Base-by-base conservation (phyloP, 768 basidiomycete species). In the Stropharia rugosoannulata region DNA sequence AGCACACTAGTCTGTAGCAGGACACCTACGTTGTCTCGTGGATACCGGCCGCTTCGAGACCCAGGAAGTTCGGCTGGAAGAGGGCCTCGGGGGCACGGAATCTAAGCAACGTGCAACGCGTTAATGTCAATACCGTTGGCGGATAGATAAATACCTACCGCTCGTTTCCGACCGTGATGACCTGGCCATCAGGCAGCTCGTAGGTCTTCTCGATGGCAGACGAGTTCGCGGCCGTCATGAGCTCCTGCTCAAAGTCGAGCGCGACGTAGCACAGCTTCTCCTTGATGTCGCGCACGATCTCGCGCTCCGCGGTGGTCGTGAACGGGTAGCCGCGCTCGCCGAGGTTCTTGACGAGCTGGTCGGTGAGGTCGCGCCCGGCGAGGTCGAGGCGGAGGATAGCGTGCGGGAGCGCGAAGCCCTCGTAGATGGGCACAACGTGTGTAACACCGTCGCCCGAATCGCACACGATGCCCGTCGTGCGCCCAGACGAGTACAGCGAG, bases 221-320 rank as follows among this genome's bases (percentile, higher is more conserved):
- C 15, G 89, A 90, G 67, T 93, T 89, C 55, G 92, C 89, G 36
- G 93, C 93, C 18, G 90, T 93, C 75, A 93, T 88, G 62, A 95
- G 78, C 75, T 96, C 94, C 73, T 95, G 90, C 69, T 95, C 93
- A 64, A 95, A 95, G 73, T 95, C 93, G 57, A 95, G 83, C 36
- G 93, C 93, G 61, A 96, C 93, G 70, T 95, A 95, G 74, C 93
- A 95, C 27, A 95, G 84, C 81, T 93, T 94, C 83, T 94, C 93
- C 81, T 97, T 97, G 81, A 97, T 95, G 72, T 96, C 95, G 59
- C 95, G 83, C 64, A 96, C 95, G 57, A 97, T 94, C 84, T 95
- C 93, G 67, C 86, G 83, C 75, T 94, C 93, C 32, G 92, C 93
- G 11, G 92, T 90, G 60, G 94, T 96, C 62, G 91, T 95, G 84